phyloP scores from a whole-genome alignment of 495 filamentous ascomycete species.

The Penicillium pulvis region DNA sequence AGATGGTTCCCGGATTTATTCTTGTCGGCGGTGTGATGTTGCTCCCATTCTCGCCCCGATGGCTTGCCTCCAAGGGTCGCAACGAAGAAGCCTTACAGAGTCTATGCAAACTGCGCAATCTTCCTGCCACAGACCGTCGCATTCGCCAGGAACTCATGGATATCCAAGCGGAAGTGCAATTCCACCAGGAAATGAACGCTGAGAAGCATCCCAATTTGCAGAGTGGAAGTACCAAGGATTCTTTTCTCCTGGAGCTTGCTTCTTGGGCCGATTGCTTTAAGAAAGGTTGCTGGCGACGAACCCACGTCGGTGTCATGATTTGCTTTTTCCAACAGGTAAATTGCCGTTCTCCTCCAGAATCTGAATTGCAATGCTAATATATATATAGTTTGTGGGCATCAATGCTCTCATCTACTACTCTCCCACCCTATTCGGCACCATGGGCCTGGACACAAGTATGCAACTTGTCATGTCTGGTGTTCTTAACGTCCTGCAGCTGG shows the following conservation, averaged over 20 bases:
- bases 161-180: slow-evolving; percentile 52
- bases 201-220: slow-evolving; percentile 51
- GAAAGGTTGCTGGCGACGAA: slow-evolving; percentile 55
- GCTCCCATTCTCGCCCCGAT: slow-evolving; percentile 57
- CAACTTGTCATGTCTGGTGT: slow-evolving; percentile 62
- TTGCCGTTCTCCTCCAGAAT: neutral
- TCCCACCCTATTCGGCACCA: slow-evolving; percentile 58
- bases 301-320: slow-evolving; percentile 53
- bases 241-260: slow-evolving; percentile 43
- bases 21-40: slow-evolving; percentile 46
- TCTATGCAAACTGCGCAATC: slow-evolving; percentile 46
- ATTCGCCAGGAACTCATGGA: slow-evolving; percentile 53
- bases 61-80: slow-evolving; percentile 51
- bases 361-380: slow-evolving; percentile 7
- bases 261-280: slow-evolving; percentile 53
- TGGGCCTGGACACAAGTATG: slow-evolving; percentile 58
- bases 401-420: slow-evolving; percentile 59
- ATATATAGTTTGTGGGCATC: slow-evolving; percentile 48
- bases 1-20: slow-evolving; percentile 51
- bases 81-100: slow-evolving; percentile 50
- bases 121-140: slow-evolving; percentile 43
- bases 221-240: slow-evolving; percentile 29
- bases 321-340: slow-evolving; percentile 59
- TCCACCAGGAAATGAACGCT: slow-evolving; percentile 48
- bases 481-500: slow-evolving; percentile 55